These are phyloP conservation scores for Larix sibirica DNA, from an alignment of 83 land plant species.

Conservation along the genomic window DNA sequence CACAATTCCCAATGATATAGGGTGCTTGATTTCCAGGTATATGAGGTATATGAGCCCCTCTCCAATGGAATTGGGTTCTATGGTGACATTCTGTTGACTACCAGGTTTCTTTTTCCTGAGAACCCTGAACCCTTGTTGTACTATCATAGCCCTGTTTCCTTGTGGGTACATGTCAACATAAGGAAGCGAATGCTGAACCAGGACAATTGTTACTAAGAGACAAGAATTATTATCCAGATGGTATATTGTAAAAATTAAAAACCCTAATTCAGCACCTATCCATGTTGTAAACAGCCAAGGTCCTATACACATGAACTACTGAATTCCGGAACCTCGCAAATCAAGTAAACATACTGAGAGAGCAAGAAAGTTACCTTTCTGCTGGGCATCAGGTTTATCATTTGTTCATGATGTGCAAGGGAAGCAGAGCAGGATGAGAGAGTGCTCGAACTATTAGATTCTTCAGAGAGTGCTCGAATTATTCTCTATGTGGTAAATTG, in stretches of 20 bases:
- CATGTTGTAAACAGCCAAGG: not conserved
- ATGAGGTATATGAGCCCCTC: not conserved
- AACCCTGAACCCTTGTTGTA: not conserved
- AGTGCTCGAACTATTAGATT: not conserved
- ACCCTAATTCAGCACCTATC: not conserved
- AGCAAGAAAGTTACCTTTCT: not conserved
- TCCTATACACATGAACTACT: not conserved
- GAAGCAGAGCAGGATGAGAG: not conserved
- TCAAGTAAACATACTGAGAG: not conserved
- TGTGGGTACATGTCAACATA: not conserved
- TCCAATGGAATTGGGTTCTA: too few species aligned
- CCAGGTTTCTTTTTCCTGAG: too few species aligned
- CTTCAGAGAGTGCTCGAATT: not conserved
- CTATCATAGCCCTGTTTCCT: not conserved
- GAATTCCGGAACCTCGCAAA: not conserved
- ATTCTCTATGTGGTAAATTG: too few species aligned
- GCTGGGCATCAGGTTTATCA: not conserved
- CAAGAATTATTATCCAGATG: not conserved
- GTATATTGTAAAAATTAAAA: not conserved
- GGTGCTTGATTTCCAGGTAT: not conserved
- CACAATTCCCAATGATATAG: too few species aligned
- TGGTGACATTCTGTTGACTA: too few species aligned
- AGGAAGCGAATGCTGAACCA: not conserved
- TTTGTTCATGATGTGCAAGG: not conserved
- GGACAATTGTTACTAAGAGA: not conserved